These are phyloP conservation scores for Catharanthus roseus DNA, from an alignment of 257 asterid genomes.

Conservation along the genomic window DNA sequence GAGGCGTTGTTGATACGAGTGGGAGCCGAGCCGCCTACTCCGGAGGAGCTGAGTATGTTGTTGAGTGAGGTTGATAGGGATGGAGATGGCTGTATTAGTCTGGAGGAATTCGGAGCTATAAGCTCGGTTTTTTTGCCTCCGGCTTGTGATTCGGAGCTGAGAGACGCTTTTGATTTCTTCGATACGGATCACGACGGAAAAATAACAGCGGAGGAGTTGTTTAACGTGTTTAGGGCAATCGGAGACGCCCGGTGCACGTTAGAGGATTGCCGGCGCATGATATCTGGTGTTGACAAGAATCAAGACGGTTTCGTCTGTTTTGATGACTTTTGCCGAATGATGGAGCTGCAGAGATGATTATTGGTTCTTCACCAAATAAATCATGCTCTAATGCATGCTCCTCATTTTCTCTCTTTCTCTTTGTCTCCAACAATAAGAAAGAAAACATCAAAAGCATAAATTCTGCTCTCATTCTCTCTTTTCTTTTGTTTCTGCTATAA, in stretches of 20 bases:
- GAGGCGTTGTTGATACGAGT: conserved; percentile 42
- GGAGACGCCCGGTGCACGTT: conserved; percentile 72
- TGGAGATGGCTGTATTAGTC: conserved; percentile 66
- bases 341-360: conserved; percentile 45
- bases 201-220: conserved; percentile 80
- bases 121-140: conserved; percentile 59
- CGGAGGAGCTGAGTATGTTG: conserved; percentile 48
- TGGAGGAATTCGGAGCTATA: conserved; percentile 49
- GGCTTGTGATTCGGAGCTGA: conserved; percentile 45
- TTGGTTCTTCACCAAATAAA: neutral
- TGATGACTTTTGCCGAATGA: conserved; percentile 76
- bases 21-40: conserved; percentile 53
- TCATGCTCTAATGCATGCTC: neutral
- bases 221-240: conserved; percentile 44
- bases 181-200: conserved; percentile 78
- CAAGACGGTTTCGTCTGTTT: conserved; percentile 93
- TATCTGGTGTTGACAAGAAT: conserved; percentile 55
- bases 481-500: neutral
- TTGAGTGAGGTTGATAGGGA: conserved; percentile 56
- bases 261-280: conserved; percentile 91
- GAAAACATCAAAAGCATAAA: neutral
- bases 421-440: neutral
- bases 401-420: neutral
- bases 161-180: conserved; percentile 63
- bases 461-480: neutral